Conservation (phyloP, 768 basidiomycete genomes). For the Naganishia onofrii region DNA sequence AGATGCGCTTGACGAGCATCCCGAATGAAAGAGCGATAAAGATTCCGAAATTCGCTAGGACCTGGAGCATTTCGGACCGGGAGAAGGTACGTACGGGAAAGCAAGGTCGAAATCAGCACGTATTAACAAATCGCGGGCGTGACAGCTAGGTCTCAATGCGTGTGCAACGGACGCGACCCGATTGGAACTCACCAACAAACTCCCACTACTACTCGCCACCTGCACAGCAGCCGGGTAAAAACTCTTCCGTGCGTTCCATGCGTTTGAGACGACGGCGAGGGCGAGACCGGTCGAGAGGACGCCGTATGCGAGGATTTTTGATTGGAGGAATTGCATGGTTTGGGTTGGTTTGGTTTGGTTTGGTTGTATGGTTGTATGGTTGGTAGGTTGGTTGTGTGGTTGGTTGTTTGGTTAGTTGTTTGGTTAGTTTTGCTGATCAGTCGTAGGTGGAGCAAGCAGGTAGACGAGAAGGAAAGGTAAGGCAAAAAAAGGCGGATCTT, state of each 20-base stretch:
- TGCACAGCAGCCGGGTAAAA: conserved; percentile 92
- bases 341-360: neutral
- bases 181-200: conserved; percentile 72
- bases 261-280: conserved; percentile 70
- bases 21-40: conserved; percentile 73
- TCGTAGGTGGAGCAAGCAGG: too few species aligned
- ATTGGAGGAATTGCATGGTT: conserved; percentile 22
- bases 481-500: too few species aligned
- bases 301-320: conserved; percentile 63
- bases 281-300: conserved; percentile 68
- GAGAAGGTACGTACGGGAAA: too few species aligned
- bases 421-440: too few species aligned
- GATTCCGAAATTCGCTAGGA: conserved; percentile 84
- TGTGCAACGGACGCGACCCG: too few species aligned
- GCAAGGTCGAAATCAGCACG: neutral
- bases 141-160: too few species aligned
- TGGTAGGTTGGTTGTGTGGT: too few species aligned
- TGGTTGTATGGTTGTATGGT: too few species aligned
- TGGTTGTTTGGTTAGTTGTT: too few species aligned
- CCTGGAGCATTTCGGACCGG: conserved; percentile 56
- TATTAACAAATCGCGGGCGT: too few species aligned
- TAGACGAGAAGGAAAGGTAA: too few species aligned
- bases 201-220: conserved; percentile 89
- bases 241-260: conserved; percentile 68
- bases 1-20: conserved; percentile 74